Evolutionary conservation across 2,329 filamentous ascomycete species (phyloP).

Genomic region (Ceratocystis harringtonii): DNA sequence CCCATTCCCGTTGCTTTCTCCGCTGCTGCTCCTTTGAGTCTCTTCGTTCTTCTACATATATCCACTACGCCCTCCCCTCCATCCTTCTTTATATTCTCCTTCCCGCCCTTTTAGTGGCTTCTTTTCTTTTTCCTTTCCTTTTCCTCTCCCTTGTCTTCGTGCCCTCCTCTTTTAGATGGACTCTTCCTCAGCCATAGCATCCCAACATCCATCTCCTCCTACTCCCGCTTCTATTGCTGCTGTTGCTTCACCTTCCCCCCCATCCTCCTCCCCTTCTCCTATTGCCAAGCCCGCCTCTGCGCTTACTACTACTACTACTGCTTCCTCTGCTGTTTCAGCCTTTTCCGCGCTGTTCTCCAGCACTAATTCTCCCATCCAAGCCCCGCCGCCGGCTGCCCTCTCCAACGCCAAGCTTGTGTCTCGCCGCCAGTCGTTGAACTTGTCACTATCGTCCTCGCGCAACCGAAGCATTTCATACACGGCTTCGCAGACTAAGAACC

Average conservation of each 20-base stretch:
- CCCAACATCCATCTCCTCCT: not conserved
- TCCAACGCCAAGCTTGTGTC: constrained; percentile 13
- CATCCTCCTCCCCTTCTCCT: not conserved
- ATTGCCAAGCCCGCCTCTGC: constrained; percentile 1
- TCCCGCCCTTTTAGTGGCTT: not conserved
- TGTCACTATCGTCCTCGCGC: constrained; percentile 10
- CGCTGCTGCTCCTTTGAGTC: not conserved
- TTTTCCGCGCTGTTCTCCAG: constrained; percentile 5
- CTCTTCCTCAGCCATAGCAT: constrained; percentile 9
- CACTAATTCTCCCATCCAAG: constrained; percentile 12
- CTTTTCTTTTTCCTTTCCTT: not conserved
- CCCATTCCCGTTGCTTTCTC: constrained; percentile 7
- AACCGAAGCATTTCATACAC: constrained; percentile 15
- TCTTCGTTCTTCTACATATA: not conserved
- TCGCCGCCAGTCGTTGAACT: constrained; percentile 14
- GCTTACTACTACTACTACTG: not conserved
- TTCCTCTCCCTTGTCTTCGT: not conserved
- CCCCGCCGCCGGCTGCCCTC: constrained; percentile 9
- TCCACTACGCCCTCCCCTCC: not conserved
- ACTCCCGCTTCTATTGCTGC: constrained; percentile 2
- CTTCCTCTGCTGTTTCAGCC: not conserved
- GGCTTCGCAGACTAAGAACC: constrained; percentile 14
- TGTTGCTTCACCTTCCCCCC: not conserved
- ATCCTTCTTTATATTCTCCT: not conserved
- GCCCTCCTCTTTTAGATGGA: constrained; percentile 12